phyloP scores from a whole-genome alignment of 1,139 yeast genomes.

The Lizanozyma gosingica region DNA sequence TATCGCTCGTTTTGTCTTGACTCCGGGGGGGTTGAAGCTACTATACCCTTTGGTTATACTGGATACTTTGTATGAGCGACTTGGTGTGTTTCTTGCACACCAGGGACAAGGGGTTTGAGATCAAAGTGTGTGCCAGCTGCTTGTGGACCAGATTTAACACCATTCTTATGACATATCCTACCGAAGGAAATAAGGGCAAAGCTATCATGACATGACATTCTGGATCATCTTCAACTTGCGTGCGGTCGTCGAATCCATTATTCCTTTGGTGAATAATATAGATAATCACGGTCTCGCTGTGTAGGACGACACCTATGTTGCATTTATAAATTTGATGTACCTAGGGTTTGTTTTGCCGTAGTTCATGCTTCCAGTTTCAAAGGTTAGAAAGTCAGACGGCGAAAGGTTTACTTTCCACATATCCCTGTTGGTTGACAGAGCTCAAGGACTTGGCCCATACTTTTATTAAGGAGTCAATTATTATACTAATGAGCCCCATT shows the following conservation, averaged over 20 bases:
- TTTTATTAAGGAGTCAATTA: constrained; percentile 38
- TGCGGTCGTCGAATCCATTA: constrained; percentile 49
- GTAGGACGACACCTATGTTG: constrained; percentile 48
- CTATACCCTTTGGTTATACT: constrained; percentile 44
- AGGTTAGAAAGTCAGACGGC: constrained; percentile 44
- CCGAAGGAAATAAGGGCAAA: constrained; percentile 46
- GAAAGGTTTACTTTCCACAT: no score
- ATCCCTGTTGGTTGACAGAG: constrained; percentile 42
- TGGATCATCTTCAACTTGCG: constrained; percentile 62
- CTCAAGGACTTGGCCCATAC: constrained; percentile 29
- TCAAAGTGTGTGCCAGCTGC: constrained; percentile 49
- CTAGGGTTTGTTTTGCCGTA: constrained; percentile 39
- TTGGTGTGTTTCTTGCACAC: constrained; percentile 41
- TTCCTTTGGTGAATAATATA: constrained; percentile 46
- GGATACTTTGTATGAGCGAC: constrained; percentile 51
- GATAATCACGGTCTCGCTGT: constrained; percentile 28
- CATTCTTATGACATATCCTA: constrained; percentile 48
- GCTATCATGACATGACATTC: constrained; percentile 43
- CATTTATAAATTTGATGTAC: constrained; percentile 47
- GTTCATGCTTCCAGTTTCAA: constrained; percentile 47
- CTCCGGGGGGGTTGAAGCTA: constrained; percentile 38
- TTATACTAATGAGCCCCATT: constrained; percentile 46
- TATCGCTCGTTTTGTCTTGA: constrained; percentile 45
- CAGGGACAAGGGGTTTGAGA: constrained; percentile 43
- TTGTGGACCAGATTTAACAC: constrained; percentile 60